phyloP scores from a whole-genome alignment of 2,329 filamentous ascomycete species.

The Eutypa lata region DNA sequence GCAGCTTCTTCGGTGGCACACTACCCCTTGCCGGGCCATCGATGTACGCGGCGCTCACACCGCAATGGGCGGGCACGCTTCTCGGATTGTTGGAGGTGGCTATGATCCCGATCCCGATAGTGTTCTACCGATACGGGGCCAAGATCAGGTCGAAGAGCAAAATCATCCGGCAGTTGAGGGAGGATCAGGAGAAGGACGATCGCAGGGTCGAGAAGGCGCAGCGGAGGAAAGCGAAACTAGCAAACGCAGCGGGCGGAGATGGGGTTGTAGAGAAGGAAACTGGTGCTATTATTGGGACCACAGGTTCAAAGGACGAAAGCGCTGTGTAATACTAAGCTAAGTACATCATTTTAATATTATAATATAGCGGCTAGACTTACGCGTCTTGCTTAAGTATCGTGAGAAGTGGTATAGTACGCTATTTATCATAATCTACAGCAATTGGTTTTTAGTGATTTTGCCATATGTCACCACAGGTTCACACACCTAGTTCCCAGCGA shows the following conservation, averaged over 20 bases:
- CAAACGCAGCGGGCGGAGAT: constrained; percentile 1
- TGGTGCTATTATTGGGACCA: neutral
- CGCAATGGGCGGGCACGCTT: constrained; percentile 77
- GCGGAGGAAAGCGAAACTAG: constrained; percentile 15
- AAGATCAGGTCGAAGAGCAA: constrained; percentile 50
- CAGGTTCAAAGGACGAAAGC: constrained; percentile 4
- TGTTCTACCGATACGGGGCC: constrained; percentile 67
- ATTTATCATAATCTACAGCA: too few species aligned
- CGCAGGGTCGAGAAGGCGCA: constrained; percentile 28
- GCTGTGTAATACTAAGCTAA: constrained; percentile 1
- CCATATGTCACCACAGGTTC: too few species aligned
- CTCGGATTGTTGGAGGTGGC: constrained; percentile 69
- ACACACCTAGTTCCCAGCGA: too few species aligned
- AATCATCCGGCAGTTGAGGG: constrained; percentile 41
- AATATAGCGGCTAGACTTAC: too few species aligned
- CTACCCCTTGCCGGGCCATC: constrained; percentile 71
- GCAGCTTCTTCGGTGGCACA: constrained; percentile 71
- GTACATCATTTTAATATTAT: neutral
- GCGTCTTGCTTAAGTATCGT: too few species aligned
- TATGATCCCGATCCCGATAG: constrained; percentile 75
- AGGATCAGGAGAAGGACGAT: constrained; percentile 41
- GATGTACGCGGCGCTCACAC: constrained; percentile 67
- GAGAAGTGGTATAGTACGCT: too few species aligned
- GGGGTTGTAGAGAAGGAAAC: constrained; percentile 2
- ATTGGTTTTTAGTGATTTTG: too few species aligned